Base-by-base conservation (phyloP, 2,329 filamentous ascomycete genomes). In the Exophiala alcalophila region DNA sequence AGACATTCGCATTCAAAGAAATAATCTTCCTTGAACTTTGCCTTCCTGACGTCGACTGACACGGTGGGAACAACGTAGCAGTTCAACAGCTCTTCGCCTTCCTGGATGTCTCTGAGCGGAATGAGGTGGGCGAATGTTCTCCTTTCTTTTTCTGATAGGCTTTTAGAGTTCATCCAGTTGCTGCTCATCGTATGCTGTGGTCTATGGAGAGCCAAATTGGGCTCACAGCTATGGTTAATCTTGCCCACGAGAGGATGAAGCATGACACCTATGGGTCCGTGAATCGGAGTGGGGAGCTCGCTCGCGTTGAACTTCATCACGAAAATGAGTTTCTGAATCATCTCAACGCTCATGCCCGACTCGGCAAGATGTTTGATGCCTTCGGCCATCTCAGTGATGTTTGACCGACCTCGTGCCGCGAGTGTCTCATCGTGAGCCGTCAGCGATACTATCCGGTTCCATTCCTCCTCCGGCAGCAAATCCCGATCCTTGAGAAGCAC, bases 141-240 rank as follows among this genome's bases (percentile, higher is more conserved):
- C 20, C 44, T 11, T 19, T 47, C 18, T 18, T 39, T 29, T 14
- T 43, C 28, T 8, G 42, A 40, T 34, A 43, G 31, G 14, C 12
- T 28, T n/a, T 32, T 25, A 18, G 65, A 59, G 2, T 72, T 38
- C 27, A 40, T 45, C 44, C 44, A 47, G 31, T 40, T 29, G 21
- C 21, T 40, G 64, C 11, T 20, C 19, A 25, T 34, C 6, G 44
- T 47, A 21, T 44, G 40, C 19, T 36, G 40, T 6, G 44, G 44
- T 24, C 44, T 29, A 18, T 30, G 67, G 12, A 79, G 67, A 15
- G 70, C 68, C 3, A 74, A 69, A 49, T 82, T 83, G 4, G 76
- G 76, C 21, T 72, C 66, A 55, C 80, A 83, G 32, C 75, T 81
- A 56, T 83, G 80, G 49, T 83, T 83, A 29, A 78, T 67, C n/a